These are phyloP conservation scores for Lizonia empirigonia DNA, from an alignment of 2,329 filamentous ascomycete genomes.

Conservation along the genomic window DNA sequence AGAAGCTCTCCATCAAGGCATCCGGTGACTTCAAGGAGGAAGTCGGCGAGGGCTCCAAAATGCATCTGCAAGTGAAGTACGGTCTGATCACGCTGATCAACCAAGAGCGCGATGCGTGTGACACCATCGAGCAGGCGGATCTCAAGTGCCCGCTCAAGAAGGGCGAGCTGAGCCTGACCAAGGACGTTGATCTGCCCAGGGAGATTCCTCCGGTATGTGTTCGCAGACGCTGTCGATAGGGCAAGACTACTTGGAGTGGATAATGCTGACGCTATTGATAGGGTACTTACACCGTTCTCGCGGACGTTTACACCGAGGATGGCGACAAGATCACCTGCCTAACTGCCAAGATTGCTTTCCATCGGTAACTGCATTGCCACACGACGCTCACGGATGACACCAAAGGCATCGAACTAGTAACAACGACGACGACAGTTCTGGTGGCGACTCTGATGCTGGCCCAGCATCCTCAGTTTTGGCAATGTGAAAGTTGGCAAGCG, in stretches of 20 bases:
- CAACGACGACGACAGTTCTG: background rate
- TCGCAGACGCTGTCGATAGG: background rate
- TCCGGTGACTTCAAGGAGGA: constrained; percentile 73
- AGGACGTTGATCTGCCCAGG: constrained; percentile 81
- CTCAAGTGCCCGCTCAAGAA: constrained; percentile 85
- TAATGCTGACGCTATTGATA: constrained; percentile 43
- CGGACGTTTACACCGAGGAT: constrained; percentile 80
- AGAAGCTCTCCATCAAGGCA: constrained; percentile 78
- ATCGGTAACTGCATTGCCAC: constrained; percentile 41
- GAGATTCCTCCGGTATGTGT: constrained; percentile 84
- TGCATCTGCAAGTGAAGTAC: constrained; percentile 87
- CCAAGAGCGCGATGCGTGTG: constrained; percentile 82
- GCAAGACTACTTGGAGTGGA: no score
- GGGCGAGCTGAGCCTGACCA: constrained; percentile 74
- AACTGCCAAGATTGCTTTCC: constrained; percentile 72
- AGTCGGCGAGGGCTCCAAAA: constrained; percentile 79
- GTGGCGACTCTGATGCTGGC: background rate
- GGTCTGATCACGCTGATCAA: constrained; percentile 88
- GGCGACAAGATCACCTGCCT: constrained; percentile 83
- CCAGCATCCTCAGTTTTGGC: constrained; percentile 9
- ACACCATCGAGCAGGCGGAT: constrained; percentile 86
- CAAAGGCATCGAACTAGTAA: constrained; percentile 10
- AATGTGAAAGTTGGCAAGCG: constrained; percentile 39
- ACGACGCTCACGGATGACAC: constrained; percentile 1
- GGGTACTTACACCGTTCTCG: constrained; percentile 89